Conservation (phyloP, 2,329 filamentous ascomycete genomes). For the Exophiala viscosa region DNA sequence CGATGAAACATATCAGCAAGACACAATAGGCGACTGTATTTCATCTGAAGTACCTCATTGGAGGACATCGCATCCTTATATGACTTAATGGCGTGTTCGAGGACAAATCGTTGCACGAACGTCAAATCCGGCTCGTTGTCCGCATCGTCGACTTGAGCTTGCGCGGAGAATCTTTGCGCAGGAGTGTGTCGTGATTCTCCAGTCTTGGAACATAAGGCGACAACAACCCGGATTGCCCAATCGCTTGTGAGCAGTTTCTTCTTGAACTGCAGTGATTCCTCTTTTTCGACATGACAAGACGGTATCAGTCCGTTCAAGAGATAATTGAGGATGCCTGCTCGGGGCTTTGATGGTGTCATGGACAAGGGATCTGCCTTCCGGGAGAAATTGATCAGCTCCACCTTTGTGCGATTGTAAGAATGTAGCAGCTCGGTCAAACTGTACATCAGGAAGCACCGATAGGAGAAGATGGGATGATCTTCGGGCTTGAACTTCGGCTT, state of each 20-base stretch:
- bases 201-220: conserved; percentile 83
- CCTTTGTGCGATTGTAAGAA: conserved; percentile 90
- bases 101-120: conserved; percentile 89
- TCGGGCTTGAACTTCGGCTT: conserved; percentile 84
- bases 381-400: conserved; percentile 99
- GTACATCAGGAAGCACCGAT: conserved; percentile 89
- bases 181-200: conserved; percentile 58
- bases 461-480: conserved; percentile 93
- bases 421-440: conserved; percentile 85
- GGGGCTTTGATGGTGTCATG: conserved; percentile 87
- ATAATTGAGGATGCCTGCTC: conserved; percentile 90
- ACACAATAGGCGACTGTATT: conserved; percentile 82
- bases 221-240: conserved; percentile 81
- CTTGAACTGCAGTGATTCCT: conserved; percentile 65
- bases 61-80: conserved; percentile 84
- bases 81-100: conserved; percentile 86
- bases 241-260: conserved; percentile 81
- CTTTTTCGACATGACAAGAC: conserved; percentile 62
- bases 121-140: conserved; percentile 80
- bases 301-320: conserved; percentile 75
- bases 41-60: conserved; percentile 73
- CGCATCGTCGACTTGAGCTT: conserved; percentile 47
- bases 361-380: conserved; percentile 79
- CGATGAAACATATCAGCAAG: conserved; percentile 89
- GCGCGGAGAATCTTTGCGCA: conserved; percentile 39